Evolutionary conservation across 305 asterid species (phyloP).

Genomic region (Fraxinus xanthoxyloides): DNA sequence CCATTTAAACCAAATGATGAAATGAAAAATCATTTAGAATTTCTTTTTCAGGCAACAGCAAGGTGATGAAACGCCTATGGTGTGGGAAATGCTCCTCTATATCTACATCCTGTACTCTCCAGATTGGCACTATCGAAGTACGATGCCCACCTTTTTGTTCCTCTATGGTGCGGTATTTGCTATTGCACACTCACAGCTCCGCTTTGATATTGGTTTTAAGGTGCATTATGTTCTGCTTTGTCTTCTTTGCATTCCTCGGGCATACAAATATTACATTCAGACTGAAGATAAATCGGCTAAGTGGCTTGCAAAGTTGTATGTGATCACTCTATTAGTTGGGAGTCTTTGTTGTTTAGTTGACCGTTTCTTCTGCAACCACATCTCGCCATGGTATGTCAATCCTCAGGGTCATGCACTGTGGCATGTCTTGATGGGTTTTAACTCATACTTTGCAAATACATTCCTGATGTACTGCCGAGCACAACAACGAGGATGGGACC

Average conservation of each 20-base stretch:
- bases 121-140: constrained; percentile 91
- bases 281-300: constrained; percentile 75
- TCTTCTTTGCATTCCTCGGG: constrained; percentile 88
- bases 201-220: constrained; percentile 66
- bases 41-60: constrained; percentile 69
- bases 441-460: constrained; percentile 73
- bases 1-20: not conserved
- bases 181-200: constrained; percentile 60
- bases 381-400: constrained; percentile 51
- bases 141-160: constrained; percentile 90
- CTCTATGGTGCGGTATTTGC: constrained; percentile 77
- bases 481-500: constrained; percentile 80
- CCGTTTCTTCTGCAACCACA: constrained; percentile 54
- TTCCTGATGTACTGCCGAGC: constrained; percentile 92
- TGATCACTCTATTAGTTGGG: constrained; percentile 50
- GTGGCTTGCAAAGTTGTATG: constrained; percentile 64
- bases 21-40: constrained; percentile 14
- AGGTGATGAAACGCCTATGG: constrained; percentile 95
- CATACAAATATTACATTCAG: constrained; percentile 79
- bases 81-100: constrained; percentile 95
- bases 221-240: constrained; percentile 77
- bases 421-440: constrained; percentile 83
- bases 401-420: constrained; percentile 92
- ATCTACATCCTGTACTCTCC: constrained; percentile 90
- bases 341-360: constrained; percentile 69